A percentile compares a stretch with the other conserved stretches of the same genome.
phyloP scores from a whole-genome alignment of 108 stramenopile species.

The Nitzschia inconspicua region DNA sequence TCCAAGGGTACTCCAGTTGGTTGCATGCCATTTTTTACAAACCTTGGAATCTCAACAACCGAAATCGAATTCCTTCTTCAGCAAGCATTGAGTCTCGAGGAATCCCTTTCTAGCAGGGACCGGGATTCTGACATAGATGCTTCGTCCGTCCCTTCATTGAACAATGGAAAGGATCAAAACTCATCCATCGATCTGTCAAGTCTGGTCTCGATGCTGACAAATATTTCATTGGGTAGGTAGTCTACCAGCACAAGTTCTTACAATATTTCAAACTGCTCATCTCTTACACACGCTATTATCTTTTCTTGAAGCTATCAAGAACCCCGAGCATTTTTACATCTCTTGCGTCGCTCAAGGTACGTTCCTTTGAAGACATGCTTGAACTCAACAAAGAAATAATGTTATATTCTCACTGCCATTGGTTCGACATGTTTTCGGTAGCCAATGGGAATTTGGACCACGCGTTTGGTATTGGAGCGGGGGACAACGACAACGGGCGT shows the following conservation, averaged over 20 bases:
- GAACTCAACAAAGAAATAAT: background rate
- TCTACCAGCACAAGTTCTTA: too few relatives aligned
- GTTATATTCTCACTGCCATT: background rate
- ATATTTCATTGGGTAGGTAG: slow-evolving; percentile 1
- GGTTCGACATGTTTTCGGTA: slow-evolving; percentile 14
- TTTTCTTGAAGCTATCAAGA: background rate
- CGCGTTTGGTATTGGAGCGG: slow-evolving; percentile 40
- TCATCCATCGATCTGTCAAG: slow-evolving; percentile 1
- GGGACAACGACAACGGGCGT: background rate
- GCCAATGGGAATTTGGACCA: slow-evolving; percentile 66
- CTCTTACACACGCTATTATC: background rate
- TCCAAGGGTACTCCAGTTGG: slow-evolving; percentile 49
- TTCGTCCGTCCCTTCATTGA: too few relatives aligned
- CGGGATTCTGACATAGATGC: background rate
- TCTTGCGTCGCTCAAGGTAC: slow-evolving; percentile 12
- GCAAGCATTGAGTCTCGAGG: slow-evolving; percentile 20
- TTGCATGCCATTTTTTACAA: slow-evolving; percentile 46
- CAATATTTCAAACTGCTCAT: background rate
- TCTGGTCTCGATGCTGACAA: background rate
- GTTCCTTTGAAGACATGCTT: too few relatives aligned
- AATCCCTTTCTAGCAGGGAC: slow-evolving; percentile 6
- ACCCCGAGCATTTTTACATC: slow-evolving; percentile 13
- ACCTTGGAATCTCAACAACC: slow-evolving; percentile 13
- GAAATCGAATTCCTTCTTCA: background rate
- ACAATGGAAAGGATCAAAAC: too few relatives aligned